phyloP scores from a whole-genome alignment of 305 asterid genomes.

The Solanum hybrid region DNA sequence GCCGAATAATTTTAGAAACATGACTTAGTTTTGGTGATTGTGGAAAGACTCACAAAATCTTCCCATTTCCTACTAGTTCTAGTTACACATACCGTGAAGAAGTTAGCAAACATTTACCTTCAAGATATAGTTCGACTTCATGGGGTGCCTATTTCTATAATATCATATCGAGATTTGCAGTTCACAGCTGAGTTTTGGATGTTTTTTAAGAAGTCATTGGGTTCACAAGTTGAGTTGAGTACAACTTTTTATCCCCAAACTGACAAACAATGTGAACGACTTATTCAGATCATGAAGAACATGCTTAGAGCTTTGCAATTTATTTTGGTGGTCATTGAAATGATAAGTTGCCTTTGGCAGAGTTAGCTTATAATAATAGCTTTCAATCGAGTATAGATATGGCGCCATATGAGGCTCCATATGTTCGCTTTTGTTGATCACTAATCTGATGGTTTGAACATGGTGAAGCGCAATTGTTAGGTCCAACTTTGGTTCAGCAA shows the following conservation, averaged over 20 bases:
- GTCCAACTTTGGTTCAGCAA: no score
- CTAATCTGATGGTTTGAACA: background rate
- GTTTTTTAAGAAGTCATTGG: background rate
- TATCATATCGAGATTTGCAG: background rate
- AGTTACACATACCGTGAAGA: background rate
- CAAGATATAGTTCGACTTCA: background rate
- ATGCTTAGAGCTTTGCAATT: no score
- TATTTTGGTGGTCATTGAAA: no score
- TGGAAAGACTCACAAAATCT: background rate
- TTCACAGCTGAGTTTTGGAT: background rate
- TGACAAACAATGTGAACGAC: background rate
- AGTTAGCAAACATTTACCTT: background rate
- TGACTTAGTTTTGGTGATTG: background rate
- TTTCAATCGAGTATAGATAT: background rate
- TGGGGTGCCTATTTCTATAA: no score
- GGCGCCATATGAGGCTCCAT: background rate
- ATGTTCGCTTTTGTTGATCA: background rate
- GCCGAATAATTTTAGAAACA: background rate
- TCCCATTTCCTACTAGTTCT: background rate
- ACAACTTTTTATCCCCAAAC: background rate
- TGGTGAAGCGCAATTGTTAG: no score
- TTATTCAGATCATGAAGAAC: background rate
- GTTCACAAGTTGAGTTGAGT: background rate
- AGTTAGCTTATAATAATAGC: background rate
- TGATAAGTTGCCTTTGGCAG: no score